Base-by-base conservation (phyloP, 495 filamentous ascomycete genomes). In the Xylaria flabelliformis region DNA sequence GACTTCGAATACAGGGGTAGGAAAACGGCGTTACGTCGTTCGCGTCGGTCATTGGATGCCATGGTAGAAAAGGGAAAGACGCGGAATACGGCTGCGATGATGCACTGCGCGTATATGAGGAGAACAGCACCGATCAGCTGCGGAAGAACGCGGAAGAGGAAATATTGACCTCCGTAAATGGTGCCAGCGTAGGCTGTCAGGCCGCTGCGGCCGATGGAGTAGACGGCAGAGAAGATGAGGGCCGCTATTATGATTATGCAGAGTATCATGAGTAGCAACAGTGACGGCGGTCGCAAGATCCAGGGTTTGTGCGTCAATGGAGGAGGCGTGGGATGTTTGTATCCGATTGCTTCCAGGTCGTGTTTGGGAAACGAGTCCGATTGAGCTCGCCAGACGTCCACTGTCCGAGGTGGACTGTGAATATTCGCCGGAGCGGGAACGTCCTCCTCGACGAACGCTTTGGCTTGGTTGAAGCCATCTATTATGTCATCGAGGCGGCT, bases 111-210 rank as follows among this genome's bases (percentile, higher is more conserved):
- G 85, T 91, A 95, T 13, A 97, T 77, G 34, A 95, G 82, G 19
- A 97, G 81, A n/a, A 90, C 73, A 1, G 88, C 87, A 3, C 90
- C 93, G n/a, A 96, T 72, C 0, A 97, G 82, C 69, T 93, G 93
- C 4, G 94, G 94, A 8, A 97, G 78, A 76, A 94, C 94, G 70
- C 93, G 87, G 78, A 97, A 92, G 66, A 97, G 82, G 79, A 97
- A 97, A 77, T 97, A 97, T n/a, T 89, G 87, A 10, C 83, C 82
- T 32, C 89, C 91, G 63, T 90, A 90, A 59, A 91, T 90, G 67
- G 77, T 80, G 34, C 85, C 85, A 26, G 79, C 80, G 79, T 94
- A 97, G 12, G 82, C 75, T 80, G 88, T 88, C 7, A 97, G 77
- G 0, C 94, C 93, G 10, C 84, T 74, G 67, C 91, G 86, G 6